Conservation (phyloP, 1,139 yeast species). For the Geotrichum carabidarum region DNA sequence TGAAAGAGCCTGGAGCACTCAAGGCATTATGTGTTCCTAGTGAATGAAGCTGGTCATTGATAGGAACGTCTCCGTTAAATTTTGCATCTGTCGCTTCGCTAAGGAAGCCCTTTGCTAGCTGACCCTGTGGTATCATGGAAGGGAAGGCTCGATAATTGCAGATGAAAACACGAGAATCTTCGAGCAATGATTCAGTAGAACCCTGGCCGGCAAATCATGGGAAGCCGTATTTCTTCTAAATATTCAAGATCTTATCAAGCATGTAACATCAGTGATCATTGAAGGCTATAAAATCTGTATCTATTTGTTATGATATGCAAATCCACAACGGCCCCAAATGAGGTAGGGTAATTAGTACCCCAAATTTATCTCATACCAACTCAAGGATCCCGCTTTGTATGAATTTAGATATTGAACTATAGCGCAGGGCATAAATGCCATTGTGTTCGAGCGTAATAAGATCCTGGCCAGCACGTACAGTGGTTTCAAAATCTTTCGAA, state of each 20-base stretch:
- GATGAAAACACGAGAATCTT: too few species aligned
- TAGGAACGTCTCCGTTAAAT: neutral
- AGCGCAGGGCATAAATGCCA: constrained; percentile 75
- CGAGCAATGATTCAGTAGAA: too few species aligned
- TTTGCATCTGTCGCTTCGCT: neutral
- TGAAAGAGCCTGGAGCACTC: constrained; percentile 3
- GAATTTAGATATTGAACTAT: constrained; percentile 40
- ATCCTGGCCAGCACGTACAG: constrained; percentile 44
- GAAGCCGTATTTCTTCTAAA: too few species aligned
- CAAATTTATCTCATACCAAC: constrained; percentile 3
- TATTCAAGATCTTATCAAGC: too few species aligned
- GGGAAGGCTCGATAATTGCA: too few species aligned
- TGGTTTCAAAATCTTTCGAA: constrained; percentile 37
- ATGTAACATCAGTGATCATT: too few species aligned
- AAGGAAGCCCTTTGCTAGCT: too few species aligned
- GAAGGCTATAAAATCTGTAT: neutral
- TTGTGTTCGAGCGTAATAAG: constrained; percentile 56
- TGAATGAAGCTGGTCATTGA: neutral
- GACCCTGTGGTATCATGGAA: too few species aligned
- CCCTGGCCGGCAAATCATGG: too few species aligned
- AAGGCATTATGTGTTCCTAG: neutral
- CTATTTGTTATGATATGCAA: neutral
- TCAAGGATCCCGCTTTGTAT: constrained; percentile 10
- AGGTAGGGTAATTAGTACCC: neutral
- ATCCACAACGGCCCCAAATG: neutral